phyloP scores from a whole-genome alignment of 2,329 filamentous ascomycete genomes.

The Neonectria punicea region DNA sequence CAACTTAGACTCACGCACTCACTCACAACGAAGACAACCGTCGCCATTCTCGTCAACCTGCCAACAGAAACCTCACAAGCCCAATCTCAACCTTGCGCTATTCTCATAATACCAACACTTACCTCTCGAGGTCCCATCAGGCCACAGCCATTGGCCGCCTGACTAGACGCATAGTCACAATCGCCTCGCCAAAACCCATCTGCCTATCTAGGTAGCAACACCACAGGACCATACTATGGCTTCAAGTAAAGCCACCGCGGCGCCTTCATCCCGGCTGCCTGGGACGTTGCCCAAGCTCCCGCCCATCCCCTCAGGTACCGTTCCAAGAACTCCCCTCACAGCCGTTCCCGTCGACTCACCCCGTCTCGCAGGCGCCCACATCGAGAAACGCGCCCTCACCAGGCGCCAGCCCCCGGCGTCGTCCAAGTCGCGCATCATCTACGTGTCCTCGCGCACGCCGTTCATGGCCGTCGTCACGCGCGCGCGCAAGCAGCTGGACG shows the following conservation, averaged over 20 bases:
- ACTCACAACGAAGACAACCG: neutral
- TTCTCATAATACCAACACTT: neutral
- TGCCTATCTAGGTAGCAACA: slow-evolving; percentile 31
- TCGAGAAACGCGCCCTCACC: slow-evolving; percentile 61
- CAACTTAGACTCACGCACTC: neutral
- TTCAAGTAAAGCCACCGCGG: slow-evolving; percentile 24
- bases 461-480: slow-evolving; percentile 76
- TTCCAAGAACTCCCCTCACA: neutral
- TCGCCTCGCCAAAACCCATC: slow-evolving; percentile 13
- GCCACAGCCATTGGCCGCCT: neutral
- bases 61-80: neutral
- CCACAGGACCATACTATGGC: slow-evolving; percentile 34
- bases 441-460: slow-evolving; percentile 71
- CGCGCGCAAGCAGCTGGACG: slow-evolving; percentile 70
- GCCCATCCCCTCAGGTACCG: slow-evolving; percentile 48
- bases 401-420: slow-evolving; percentile 54
- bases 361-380: slow-evolving; percentile 53
- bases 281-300: slow-evolving; percentile 48
- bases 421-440: slow-evolving; percentile 63
- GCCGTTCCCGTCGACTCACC: slow-evolving; percentile 16
- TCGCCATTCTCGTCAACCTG: neutral
- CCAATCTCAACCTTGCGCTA: neutral
- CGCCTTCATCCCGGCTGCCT: slow-evolving; percentile 31
- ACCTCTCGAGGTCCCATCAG: neutral
- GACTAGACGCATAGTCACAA: slow-evolving; percentile 2